These are phyloP conservation scores for Phytophthora melonis DNA, from an alignment of 352 stramenopile genomes.

Conservation along the genomic window DNA sequence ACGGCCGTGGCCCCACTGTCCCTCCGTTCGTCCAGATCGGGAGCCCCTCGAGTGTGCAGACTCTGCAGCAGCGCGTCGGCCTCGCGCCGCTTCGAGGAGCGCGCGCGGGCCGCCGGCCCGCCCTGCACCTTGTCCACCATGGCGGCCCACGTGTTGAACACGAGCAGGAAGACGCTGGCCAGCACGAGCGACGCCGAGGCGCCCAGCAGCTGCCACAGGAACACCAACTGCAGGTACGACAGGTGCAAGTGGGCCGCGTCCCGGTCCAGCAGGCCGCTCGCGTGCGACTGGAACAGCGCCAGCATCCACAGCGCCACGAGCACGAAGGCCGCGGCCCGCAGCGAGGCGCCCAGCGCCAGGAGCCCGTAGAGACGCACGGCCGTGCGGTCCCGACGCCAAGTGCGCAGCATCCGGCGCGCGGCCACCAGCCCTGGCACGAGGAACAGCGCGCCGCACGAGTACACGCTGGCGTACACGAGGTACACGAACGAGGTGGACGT, in stretches of 20 bases:
- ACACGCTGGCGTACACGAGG: constrained; percentile 61
- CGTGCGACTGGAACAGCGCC: constrained; percentile 45
- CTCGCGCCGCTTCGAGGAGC: neutral
- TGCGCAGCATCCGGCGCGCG: constrained; percentile 49
- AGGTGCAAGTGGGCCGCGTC: constrained; percentile 62
- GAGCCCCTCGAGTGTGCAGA: constrained; percentile 31
- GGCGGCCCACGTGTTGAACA: constrained; percentile 74
- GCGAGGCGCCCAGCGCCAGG: constrained; percentile 51
- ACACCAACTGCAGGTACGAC: constrained; percentile 67
- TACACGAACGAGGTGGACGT: constrained; percentile 48
- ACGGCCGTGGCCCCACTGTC: constrained; percentile 22
- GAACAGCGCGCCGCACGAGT: constrained; percentile 60
- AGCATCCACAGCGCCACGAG: constrained; percentile 68
- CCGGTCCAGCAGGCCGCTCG: constrained; percentile 34
- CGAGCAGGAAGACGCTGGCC: constrained; percentile 60
- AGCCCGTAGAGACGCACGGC: constrained; percentile 67
- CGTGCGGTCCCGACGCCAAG: constrained; percentile 52
- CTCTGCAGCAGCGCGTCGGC: constrained; percentile 30
- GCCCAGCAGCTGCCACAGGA: constrained; percentile 61
- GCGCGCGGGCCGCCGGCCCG: neutral
- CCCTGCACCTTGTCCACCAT: constrained; percentile 70
- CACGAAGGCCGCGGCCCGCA: constrained; percentile 59
- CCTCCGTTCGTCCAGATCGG: constrained; percentile 31
- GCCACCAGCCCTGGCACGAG: constrained; percentile 51
- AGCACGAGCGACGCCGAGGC: constrained; percentile 56